These are phyloP conservation scores for Terana coerulea DNA, from an alignment of 768 basidiomycete species.

Conservation along the genomic window DNA sequence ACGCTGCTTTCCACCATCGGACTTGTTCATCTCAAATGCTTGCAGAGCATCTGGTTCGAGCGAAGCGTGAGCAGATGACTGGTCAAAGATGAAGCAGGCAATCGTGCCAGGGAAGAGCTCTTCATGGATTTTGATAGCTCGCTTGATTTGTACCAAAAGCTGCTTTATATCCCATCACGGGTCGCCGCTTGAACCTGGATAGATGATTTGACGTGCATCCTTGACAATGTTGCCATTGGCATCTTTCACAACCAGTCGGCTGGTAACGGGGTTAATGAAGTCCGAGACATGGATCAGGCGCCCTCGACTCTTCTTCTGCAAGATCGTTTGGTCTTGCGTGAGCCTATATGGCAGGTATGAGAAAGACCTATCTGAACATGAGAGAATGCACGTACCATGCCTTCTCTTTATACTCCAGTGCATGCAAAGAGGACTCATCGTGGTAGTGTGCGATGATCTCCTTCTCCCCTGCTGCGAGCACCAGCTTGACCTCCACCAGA, in stretches of 20 bases:
- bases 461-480: too few species aligned
- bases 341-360: too few species aligned
- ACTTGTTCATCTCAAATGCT: constrained; percentile 17
- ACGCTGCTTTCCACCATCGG: constrained; percentile 21
- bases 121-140: constrained; percentile 35
- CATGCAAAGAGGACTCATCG: constrained; percentile 38
- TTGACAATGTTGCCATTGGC: constrained; percentile 22
- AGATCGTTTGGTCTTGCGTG: too few species aligned
- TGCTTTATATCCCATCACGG: constrained; percentile 37
- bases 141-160: constrained; percentile 30
- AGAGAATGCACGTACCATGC: too few species aligned
- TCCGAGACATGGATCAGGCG: constrained; percentile 36
- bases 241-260: too few species aligned
- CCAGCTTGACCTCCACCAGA: too few species aligned
- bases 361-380: too few species aligned
- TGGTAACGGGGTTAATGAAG: constrained; percentile 30
- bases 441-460: constrained; percentile 34
- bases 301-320: constrained; percentile 33
- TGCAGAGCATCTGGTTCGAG: constrained; percentile 16
- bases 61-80: constrained; percentile 36
- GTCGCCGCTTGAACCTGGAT: constrained; percentile 27
- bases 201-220: constrained; percentile 34
- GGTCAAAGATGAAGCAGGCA: constrained; percentile 37
- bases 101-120: constrained; percentile 28
- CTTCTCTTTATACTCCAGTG: constrained; percentile 27